phyloP scores from a whole-genome alignment of 2,329 filamentous ascomycete genomes.

The Chaetoscypha palmicola region DNA sequence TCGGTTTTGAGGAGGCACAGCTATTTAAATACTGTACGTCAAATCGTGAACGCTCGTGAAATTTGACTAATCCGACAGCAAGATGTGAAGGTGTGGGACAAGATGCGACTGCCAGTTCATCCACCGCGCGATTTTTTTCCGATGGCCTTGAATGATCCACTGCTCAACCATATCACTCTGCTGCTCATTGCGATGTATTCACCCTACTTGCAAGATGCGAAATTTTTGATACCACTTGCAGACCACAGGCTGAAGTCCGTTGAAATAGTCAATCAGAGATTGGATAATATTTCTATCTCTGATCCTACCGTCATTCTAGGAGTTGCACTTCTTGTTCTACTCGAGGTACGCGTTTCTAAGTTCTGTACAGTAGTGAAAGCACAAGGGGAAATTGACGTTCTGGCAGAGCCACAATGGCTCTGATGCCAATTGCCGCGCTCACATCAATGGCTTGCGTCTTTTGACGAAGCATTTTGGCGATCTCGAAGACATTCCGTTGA shows the following conservation, averaged over 20 bases:
- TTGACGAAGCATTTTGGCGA: not conserved
- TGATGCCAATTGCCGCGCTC: not conserved
- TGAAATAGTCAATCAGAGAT: not conserved
- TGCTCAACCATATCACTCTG: not conserved
- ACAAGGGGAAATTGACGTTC: not conserved
- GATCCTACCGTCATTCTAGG: not conserved
- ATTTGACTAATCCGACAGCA: not conserved
- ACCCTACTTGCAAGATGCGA: not conserved
- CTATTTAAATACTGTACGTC: not conserved
- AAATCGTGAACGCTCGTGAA: not conserved
- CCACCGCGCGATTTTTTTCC: not conserved
- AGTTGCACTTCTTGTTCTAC: not conserved
- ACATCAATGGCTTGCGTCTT: not conserved
- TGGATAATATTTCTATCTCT: not conserved
- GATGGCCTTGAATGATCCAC: not conserved
- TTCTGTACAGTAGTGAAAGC: too few species aligned
- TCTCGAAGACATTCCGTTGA: not conserved
- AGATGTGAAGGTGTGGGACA: constrained; percentile 1
- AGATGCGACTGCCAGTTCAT: not conserved
- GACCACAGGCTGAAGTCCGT: not conserved
- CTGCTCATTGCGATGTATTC: not conserved
- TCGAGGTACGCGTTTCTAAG: not conserved
- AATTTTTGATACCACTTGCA: not conserved
- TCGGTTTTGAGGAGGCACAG: not conserved
- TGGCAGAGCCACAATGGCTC: too few species aligned